Evolutionary conservation across 768 basidiomycete species (phyloP).

Genomic region (Mycena polygramma): DNA sequence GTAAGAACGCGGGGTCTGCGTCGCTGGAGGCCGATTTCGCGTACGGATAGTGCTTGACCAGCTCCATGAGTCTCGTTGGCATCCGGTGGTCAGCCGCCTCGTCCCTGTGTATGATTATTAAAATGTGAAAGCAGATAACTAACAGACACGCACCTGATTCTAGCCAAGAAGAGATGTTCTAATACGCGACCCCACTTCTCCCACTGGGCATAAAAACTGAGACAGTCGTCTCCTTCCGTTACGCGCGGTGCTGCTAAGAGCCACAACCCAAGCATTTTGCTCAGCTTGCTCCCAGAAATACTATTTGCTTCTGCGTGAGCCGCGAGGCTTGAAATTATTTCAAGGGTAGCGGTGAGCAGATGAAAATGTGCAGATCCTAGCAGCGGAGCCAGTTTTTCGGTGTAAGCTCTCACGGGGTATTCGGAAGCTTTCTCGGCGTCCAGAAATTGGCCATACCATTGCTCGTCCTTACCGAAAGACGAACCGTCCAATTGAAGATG

Average conservation of each 20-base stretch:
- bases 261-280: slow-evolving; percentile 83
- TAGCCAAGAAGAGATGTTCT: slow-evolving; percentile 82
- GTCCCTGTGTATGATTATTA: slow-evolving; percentile 57
- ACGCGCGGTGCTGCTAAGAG: slow-evolving; percentile 65
- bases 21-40: slow-evolving; percentile 45
- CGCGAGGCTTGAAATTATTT: slow-evolving; percentile 77
- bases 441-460: slow-evolving; percentile 78
- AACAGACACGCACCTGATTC: slow-evolving; percentile 67
- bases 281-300: slow-evolving; percentile 82
- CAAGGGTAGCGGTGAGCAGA: slow-evolving; percentile 68
- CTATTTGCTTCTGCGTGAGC: slow-evolving; percentile 80
- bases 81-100: slow-evolving; percentile 67
- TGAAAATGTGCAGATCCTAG: slow-evolving; percentile 71
- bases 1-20: slow-evolving; percentile 60
- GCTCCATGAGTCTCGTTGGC: slow-evolving; percentile 78
- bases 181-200: slow-evolving; percentile 78
- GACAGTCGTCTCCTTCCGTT: slow-evolving; percentile 69
- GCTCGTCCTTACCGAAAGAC: slow-evolving; percentile 71
- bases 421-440: slow-evolving; percentile 68
- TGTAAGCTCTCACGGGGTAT: slow-evolving; percentile 76
- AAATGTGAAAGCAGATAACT: slow-evolving; percentile 10
- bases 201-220: slow-evolving; percentile 79
- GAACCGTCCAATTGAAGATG: slow-evolving; percentile 74
- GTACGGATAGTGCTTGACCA: slow-evolving; percentile 80
- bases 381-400: slow-evolving; percentile 69